These are phyloP conservation scores for Solanum etuberosum DNA, from an alignment of 257 asterid species.

Conservation along the genomic window DNA sequence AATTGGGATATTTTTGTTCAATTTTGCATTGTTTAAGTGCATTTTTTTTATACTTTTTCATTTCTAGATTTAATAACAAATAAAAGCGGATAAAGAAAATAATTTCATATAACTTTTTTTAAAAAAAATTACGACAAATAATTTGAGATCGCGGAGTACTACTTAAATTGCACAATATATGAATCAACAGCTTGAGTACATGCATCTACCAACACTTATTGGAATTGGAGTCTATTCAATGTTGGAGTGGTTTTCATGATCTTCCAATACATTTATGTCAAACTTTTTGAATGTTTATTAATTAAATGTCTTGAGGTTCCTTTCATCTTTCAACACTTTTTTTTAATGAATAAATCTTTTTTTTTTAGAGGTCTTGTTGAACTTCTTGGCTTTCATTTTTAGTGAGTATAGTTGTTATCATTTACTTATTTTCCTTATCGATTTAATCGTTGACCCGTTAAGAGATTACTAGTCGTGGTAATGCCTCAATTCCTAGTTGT, in stretches of 20 bases:
- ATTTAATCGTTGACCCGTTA: neutral
- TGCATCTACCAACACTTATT: neutral
- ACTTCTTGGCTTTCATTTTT: slow-evolving; percentile 76
- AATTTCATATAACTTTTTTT: too few relatives aligned
- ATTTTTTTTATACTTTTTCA: too few relatives aligned
- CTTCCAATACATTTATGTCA: neutral
- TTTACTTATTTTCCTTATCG: neutral
- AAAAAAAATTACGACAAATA: too few relatives aligned
- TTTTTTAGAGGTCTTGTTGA: slow-evolving; percentile 59
- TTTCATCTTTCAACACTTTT: neutral
- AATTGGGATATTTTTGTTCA: too few relatives aligned
- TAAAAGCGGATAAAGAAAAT: too few relatives aligned
- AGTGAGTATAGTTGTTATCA: slow-evolving; percentile 26
- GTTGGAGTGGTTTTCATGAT: neutral
- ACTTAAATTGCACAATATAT: too few relatives aligned
- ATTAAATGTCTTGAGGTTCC: neutral
- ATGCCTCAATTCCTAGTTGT: neutral
- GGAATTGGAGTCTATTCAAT: neutral
- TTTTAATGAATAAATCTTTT: neutral
- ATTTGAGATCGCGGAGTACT: too few relatives aligned
- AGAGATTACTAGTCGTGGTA: neutral
- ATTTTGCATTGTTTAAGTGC: too few relatives aligned
- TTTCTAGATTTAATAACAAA: too few relatives aligned
- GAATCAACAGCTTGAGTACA: neutral
- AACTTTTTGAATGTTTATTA: neutral